These are phyloP conservation scores for Teratosphaeria epicoccoides DNA, from an alignment of 2,329 filamentous ascomycete genomes.

Conservation along the genomic window DNA sequence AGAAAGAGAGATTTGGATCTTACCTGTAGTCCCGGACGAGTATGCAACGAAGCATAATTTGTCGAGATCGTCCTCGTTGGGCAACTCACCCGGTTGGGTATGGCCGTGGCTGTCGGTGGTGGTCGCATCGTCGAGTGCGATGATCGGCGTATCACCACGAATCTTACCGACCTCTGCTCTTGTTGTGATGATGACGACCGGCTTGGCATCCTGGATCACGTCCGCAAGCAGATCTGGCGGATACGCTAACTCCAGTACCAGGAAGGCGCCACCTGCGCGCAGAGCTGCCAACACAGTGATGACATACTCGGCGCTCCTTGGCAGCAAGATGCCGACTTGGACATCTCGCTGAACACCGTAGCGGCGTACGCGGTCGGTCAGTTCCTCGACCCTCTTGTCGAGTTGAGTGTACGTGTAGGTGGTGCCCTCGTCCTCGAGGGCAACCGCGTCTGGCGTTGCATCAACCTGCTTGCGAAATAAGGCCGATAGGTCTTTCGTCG, in stretches of 20 bases:
- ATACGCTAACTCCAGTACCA: conserved; percentile 71
- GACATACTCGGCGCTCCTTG: conserved; percentile 67
- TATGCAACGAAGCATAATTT: conserved; percentile 71
- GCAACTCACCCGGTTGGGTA: conserved; percentile 25
- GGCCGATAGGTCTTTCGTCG: conserved; percentile 58
- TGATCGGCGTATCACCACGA: conserved; percentile 51
- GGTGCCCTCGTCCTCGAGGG: conserved; percentile 58
- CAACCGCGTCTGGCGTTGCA: conserved; percentile 57
- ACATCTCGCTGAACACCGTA: conserved; percentile 62
- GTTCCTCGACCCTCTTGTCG: conserved; percentile 53
- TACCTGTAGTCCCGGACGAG: conserved; percentile 64
- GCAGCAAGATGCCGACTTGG: conserved; percentile 65
- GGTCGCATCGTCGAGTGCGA: conserved; percentile 46
- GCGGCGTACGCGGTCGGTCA: conserved; percentile 53
- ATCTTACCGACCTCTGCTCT: conserved; percentile 54
- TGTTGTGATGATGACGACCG: conserved; percentile 60
- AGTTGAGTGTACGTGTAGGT: conserved; percentile 64
- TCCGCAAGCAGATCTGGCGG: conserved; percentile 63
- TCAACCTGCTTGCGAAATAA: conserved; percentile 60
- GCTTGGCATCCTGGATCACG: conserved; percentile 65
- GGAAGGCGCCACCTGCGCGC: conserved; percentile 66
- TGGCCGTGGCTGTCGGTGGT: conserved; percentile 24
- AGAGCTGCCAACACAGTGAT: conserved; percentile 69
- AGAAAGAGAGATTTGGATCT: not conserved
- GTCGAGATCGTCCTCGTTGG: conserved; percentile 58